A percentile compares a stretch with the other conserved stretches of the same genome.
Conservation (phyloP, 2,329 filamentous ascomycete genomes). For the Akanthomyces muscarius region DNA sequence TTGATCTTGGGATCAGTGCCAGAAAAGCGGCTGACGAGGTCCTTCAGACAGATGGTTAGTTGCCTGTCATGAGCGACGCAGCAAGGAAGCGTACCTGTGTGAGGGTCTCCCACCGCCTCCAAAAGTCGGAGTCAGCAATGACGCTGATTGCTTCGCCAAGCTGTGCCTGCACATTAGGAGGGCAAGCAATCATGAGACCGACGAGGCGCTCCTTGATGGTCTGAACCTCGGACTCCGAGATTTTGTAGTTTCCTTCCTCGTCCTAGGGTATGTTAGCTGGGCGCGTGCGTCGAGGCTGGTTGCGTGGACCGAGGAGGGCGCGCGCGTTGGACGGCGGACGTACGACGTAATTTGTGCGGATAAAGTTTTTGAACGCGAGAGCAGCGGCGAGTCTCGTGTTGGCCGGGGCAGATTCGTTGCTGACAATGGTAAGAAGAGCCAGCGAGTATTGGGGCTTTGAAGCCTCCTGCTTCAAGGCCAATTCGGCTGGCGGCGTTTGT, state of each 20-base stretch:
- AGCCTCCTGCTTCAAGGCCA: conserved; percentile 73
- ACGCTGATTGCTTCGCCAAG: conserved; percentile 94
- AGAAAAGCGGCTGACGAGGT: conserved; percentile 84
- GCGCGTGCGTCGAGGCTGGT: conserved; percentile 8
- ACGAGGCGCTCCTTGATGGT: conserved; percentile 95
- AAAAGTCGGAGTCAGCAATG: conserved; percentile 98
- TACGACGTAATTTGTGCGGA: conserved; percentile 86
- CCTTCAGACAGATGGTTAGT: conserved; percentile 40
- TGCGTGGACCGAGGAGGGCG: neutral
- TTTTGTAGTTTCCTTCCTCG: conserved; percentile 90
- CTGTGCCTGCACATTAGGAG: conserved; percentile 82
- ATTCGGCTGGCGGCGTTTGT: conserved; percentile 63
- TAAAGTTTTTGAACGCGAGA: conserved; percentile 98
- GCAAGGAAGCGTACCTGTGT: conserved; percentile 58
- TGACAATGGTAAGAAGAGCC: conserved; percentile 83
- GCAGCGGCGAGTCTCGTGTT: conserved; percentile 84
- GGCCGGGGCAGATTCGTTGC: conserved; percentile 63
- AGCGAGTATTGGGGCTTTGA: conserved; percentile 84
- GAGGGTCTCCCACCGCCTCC: conserved; percentile 91
- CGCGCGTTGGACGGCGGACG: conserved; percentile 28
- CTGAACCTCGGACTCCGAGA: conserved; percentile 74
- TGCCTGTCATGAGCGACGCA: neutral
- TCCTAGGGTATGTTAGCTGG: conserved; percentile 48
- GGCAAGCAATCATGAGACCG: conserved; percentile 92
- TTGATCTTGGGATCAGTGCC: conserved; percentile 79